Base-by-base conservation (phyloP, 1,139 yeast genomes). In the Debaryomycetaceae sp. region DNA sequence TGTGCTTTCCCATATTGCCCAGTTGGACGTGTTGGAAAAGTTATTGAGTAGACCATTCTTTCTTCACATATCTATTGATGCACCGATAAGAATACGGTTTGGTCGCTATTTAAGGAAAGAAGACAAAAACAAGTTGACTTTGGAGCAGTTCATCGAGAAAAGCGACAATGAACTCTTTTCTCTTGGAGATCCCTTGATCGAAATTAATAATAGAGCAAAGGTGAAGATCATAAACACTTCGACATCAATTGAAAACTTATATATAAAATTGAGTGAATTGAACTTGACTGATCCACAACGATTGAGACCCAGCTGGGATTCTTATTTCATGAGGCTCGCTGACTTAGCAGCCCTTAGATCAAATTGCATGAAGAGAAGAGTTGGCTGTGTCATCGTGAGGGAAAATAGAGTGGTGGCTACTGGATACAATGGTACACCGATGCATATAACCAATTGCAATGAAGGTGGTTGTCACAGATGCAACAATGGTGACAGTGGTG, bases 341-440 rank as follows among this genome's bases (percentile, higher is more conserved):
- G 91, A 88, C 53, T 75, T 95, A 56, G 99, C 99, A 0, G 96
- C 99, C 0, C 73, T 84, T 43, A 72, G 99, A 52, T 84, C 95
- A 34, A 95, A 93, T 56, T 95, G 99, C 68, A 95, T 93, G 99
- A 95, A 93, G 63, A 75, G 99, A 47, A 75, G 96, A 47, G 99
- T 93, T 1, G 99, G 99, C 0, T 91, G 98, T 64, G 98, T 95
- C 3, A 79, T 93, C 29, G 97, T 89, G 1, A 76, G 91, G 43
- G 95, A 88, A 44, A 82, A 81, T 41, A 72, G 97, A 44, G 96
- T 93, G 34, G 78, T 95, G 31, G 95, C 99, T 1, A 93, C 99
- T 0, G 99, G 99, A 0, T 93, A 95, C 65, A 93, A 93, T 59
- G 99, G 99, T 1, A 93, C 99, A 0, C 98, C 99, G 9, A 76